A percentile compares a stretch with the other conserved stretches of the same genome.
phyloP scores from a whole-genome alignment of 345 rosid species.

The Psidium guajava region DNA sequence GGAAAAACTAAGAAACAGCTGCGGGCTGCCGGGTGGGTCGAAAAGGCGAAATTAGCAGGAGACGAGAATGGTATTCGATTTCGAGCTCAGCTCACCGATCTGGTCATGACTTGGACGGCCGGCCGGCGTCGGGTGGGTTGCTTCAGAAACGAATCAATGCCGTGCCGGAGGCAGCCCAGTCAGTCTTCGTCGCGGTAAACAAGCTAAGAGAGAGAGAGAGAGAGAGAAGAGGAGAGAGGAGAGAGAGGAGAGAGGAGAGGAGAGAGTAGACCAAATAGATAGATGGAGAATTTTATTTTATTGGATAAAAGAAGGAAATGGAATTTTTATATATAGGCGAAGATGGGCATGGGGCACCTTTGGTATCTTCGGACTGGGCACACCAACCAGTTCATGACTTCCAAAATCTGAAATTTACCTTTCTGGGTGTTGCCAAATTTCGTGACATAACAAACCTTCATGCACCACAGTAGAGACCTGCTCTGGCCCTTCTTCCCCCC shows the following conservation, averaged over 20 bases:
- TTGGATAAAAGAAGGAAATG: neutral
- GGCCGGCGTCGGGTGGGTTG: neutral
- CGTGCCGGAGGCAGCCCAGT: neutral
- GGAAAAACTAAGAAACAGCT: neutral
- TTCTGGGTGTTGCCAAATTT: neutral
- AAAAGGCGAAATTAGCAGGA: neutral
- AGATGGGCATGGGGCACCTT: neutral
- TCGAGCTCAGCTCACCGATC: slow-evolving; percentile 5
- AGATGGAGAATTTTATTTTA: neutral
- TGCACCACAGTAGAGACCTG: neutral
- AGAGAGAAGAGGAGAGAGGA: neutral
- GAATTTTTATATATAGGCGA: neutral
- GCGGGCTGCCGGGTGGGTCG: neutral
- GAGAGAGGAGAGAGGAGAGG: no score
- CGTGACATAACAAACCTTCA: neutral
- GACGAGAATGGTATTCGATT: neutral
- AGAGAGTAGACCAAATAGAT: neutral
- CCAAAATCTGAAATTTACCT: neutral
- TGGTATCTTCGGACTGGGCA: neutral
- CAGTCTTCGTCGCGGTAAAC: neutral
- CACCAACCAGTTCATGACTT: neutral
- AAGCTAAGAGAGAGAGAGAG: neutral
- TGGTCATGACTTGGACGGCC: neutral
- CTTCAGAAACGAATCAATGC: slow-evolving; percentile 3
- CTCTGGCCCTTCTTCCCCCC: neutral